These are phyloP conservation scores for Zarea fungicola DNA, from an alignment of 2,329 filamentous ascomycete genomes.

Conservation along the genomic window DNA sequence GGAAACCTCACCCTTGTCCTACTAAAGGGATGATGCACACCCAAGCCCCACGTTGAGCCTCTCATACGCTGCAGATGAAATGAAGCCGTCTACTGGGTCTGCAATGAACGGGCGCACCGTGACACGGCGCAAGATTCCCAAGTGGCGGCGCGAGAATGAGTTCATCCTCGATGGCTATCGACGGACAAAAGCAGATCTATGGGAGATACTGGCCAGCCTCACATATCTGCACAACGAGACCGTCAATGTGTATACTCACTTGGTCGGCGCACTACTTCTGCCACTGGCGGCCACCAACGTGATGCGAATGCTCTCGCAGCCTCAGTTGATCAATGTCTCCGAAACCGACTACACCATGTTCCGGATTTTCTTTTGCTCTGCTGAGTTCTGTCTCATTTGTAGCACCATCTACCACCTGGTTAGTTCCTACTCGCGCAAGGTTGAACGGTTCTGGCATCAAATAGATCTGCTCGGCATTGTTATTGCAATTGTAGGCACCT, in stretches of 20 bases:
- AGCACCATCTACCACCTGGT: too few relatives aligned
- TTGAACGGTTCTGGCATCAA: not conserved
- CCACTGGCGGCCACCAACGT: slow-evolving; percentile 9
- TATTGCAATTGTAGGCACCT: not conserved
- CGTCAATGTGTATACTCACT: slow-evolving; percentile 15
- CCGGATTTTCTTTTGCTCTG: not conserved
- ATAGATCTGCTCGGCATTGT: not conserved
- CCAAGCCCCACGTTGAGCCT: too few relatives aligned
- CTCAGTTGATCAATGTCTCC: not conserved
- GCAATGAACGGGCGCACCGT: too few relatives aligned
- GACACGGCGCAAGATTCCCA: slow-evolving; percentile 6
- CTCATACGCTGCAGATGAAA: too few relatives aligned
- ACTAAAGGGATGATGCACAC: too few relatives aligned
- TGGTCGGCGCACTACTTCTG: slow-evolving; percentile 14
- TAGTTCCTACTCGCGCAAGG: not conserved
- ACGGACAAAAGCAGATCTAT: slow-evolving; percentile 10
- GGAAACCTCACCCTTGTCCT: too few relatives aligned
- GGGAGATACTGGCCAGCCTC: slow-evolving; percentile 11
- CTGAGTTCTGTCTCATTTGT: too few relatives aligned
- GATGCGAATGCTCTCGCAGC: not conserved
- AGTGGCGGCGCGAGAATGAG: slow-evolving; percentile 12
- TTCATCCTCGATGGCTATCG: slow-evolving; percentile 16
- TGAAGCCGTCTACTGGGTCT: too few relatives aligned
- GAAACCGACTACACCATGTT: not conserved
- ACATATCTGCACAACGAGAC: slow-evolving; percentile 17